Percentiles rank a stretch among this genome's conserved stretches.
Evolutionary conservation across 805 yeast species (phyloP).

Genomic region (Candida ortonii): DNA sequence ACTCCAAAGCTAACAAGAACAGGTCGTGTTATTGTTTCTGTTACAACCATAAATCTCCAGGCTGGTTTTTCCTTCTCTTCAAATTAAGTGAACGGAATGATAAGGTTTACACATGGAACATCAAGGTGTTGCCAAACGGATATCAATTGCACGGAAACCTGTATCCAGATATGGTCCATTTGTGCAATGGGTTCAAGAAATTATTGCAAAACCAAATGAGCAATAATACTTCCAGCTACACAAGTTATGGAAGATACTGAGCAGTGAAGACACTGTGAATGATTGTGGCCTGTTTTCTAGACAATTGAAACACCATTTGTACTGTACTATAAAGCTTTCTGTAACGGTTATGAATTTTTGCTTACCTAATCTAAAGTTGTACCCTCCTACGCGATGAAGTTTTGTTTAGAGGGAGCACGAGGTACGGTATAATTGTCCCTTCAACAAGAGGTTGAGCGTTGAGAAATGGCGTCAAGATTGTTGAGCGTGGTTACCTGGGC

Average conservation of each 20-base stretch:
- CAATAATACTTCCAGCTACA: slow-evolving; percentile 18
- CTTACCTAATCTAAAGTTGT: no score
- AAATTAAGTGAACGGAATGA: slow-evolving; percentile 67
- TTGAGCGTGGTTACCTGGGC: slow-evolving; percentile 20
- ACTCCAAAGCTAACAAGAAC: slow-evolving; percentile 86
- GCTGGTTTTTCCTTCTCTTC: slow-evolving; percentile 87
- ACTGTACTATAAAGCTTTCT: no score
- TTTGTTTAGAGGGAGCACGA: no score
- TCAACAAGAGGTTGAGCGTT: no score
- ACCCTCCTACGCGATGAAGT: no score
- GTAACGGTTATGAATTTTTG: no score
- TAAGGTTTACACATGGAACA: slow-evolving; percentile 80
- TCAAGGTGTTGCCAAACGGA: slow-evolving; percentile 85
- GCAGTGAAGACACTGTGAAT: no score
- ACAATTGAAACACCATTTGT: no score
- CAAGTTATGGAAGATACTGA: slow-evolving; percentile 22
- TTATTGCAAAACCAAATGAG: slow-evolving; percentile 30
- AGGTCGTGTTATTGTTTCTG: slow-evolving; percentile 90
- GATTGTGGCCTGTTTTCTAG: no score
- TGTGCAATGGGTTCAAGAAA: slow-evolving; percentile 93
- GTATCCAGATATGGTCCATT: slow-evolving; percentile 83
- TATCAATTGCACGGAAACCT: slow-evolving; percentile 73
- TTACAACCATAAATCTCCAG: slow-evolving; percentile 85
- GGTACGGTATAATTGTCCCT: no score
- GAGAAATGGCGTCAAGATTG: slow-evolving; percentile 9